Evolutionary conservation across 1,139 yeast species (phyloP).

Genomic region (Meyerozyma sp.): DNA sequence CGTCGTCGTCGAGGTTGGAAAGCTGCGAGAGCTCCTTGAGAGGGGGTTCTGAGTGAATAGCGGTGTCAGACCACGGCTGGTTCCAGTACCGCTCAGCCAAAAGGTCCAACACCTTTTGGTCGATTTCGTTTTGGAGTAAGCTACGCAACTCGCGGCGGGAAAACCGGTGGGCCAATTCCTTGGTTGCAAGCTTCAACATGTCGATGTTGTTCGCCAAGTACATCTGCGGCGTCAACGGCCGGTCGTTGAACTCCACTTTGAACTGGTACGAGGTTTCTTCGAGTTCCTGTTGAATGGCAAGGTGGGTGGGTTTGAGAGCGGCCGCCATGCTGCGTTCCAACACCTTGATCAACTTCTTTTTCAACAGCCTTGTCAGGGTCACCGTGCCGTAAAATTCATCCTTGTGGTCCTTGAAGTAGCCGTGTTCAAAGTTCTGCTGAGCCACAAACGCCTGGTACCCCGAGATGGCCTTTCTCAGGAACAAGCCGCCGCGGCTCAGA

Average conservation of each 20-base stretch:
- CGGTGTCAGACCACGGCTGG: slow-evolving; percentile 35
- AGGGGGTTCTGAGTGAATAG: slow-evolving; percentile 37
- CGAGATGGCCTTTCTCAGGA: slow-evolving; percentile 31
- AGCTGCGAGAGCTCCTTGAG: slow-evolving; percentile 47
- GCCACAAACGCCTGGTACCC: slow-evolving; percentile 49
- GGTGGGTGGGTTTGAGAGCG: slow-evolving; percentile 82
- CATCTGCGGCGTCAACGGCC: slow-evolving; percentile 88
- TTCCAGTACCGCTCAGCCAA: slow-evolving; percentile 94
- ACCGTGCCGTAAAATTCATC: slow-evolving; percentile 59
- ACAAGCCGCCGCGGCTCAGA: slow-evolving; percentile 19
- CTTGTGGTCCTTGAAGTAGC: slow-evolving; percentile 55
- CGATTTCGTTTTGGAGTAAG: slow-evolving; percentile 75
- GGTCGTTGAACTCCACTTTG: slow-evolving; percentile 94
- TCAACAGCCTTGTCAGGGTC: slow-evolving; percentile 72
- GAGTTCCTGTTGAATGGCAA: slow-evolving; percentile 79
- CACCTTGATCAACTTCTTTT: slow-evolving; percentile 77
- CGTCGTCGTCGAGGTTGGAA: slow-evolving; percentile 54
- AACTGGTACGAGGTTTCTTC: slow-evolving; percentile 92
- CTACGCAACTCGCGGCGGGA: slow-evolving; percentile 80
- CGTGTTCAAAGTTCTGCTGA: slow-evolving; percentile 61
- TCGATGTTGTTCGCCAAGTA: slow-evolving; percentile 91
- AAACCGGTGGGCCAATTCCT: slow-evolving; percentile 78
- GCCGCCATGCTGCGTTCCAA: slow-evolving; percentile 89
- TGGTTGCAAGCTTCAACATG: slow-evolving; percentile 76
- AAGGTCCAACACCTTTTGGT: slow-evolving; percentile 80